A percentile compares a stretch with the other conserved stretches of the same genome.
Evolutionary conservation across 2,329 filamentous ascomycete genomes (phyloP).

Genomic region (Diaporthe helianthi): DNA sequence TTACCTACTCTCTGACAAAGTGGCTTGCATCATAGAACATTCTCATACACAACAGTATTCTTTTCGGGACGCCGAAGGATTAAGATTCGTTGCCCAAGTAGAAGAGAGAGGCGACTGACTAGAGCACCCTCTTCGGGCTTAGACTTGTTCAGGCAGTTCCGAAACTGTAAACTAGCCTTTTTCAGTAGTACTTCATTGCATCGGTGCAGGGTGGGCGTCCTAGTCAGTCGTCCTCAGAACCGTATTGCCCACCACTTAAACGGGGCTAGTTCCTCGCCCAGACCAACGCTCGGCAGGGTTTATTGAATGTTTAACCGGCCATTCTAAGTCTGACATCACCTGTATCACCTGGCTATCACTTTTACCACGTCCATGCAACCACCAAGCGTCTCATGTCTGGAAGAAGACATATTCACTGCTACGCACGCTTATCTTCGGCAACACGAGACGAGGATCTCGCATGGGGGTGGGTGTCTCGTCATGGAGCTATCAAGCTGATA

Average conservation of each 20-base stretch:
- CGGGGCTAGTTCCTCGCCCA: not conserved
- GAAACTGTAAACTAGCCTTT: not conserved
- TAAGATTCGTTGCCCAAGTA: not conserved
- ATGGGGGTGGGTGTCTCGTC: conserved; percentile 11
- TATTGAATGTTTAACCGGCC: conserved; percentile 27
- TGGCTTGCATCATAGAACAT: not conserved
- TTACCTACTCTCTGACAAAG: not conserved
- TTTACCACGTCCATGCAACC: not conserved
- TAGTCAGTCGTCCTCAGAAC: not conserved
- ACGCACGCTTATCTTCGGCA: conserved; percentile 26
- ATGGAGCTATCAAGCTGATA: conserved; percentile 1
- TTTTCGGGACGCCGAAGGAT: not conserved
- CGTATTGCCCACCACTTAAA: not conserved
- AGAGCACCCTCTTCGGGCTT: not conserved
- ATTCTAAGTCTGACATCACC: not conserved
- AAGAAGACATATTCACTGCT: conserved; percentile 4
- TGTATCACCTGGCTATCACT: not conserved
- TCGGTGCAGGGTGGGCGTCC: not conserved
- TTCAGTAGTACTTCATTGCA: not conserved
- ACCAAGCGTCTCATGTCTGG: conserved; percentile 3
- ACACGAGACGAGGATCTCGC: not conserved
- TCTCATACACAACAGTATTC: not conserved
- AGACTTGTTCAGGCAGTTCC: not conserved
- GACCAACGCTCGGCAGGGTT: not conserved
- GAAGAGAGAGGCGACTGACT: not conserved